Evolutionary conservation across 352 stramenopile species (phyloP).

Genomic region (Phytopythium litorale): DNA sequence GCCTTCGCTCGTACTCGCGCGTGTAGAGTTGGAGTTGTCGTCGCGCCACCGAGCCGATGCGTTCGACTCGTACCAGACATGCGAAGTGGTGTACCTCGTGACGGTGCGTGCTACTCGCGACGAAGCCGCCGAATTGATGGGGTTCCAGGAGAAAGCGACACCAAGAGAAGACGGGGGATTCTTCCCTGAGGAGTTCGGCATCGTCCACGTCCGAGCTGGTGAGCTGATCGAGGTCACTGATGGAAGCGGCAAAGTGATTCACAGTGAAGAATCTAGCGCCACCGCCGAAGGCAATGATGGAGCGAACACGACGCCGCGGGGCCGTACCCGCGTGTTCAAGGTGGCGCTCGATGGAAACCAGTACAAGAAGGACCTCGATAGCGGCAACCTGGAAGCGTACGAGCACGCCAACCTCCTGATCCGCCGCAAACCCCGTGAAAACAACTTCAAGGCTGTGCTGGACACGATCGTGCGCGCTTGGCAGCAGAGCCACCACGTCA

Average conservation of each 20-base stretch:
- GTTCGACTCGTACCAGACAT: slow-evolving; percentile 90
- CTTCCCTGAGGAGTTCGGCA: slow-evolving; percentile 88
- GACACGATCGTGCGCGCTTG: slow-evolving; percentile 72
- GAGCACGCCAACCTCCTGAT: slow-evolving; percentile 94
- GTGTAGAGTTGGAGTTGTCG: slow-evolving; percentile 87
- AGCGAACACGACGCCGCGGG: slow-evolving; percentile 10
- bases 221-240: slow-evolving; percentile 87
- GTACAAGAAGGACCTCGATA: slow-evolving; percentile 91
- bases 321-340: slow-evolving; percentile 82
- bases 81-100: slow-evolving; percentile 95
- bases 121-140: slow-evolving; percentile 65
- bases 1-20: slow-evolving; percentile 79
- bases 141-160: slow-evolving; percentile 25
- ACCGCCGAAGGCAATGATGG: not conserved
- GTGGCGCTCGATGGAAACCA: slow-evolving; percentile 92
- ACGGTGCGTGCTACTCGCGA: slow-evolving; percentile 61
- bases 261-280: slow-evolving; percentile 21
- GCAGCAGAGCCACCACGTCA: slow-evolving; percentile 11
- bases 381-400: slow-evolving; percentile 59
- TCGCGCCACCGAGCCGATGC: slow-evolving; percentile 29
- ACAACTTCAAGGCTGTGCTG: slow-evolving; percentile 95
- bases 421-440: slow-evolving; percentile 80
- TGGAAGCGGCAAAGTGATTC: slow-evolving; percentile 57
- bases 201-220: slow-evolving; percentile 71
- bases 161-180: slow-evolving; percentile 25